phyloP scores from a whole-genome alignment of 2,329 filamentous ascomycete species.

The Hypomyces perniciosus region DNA sequence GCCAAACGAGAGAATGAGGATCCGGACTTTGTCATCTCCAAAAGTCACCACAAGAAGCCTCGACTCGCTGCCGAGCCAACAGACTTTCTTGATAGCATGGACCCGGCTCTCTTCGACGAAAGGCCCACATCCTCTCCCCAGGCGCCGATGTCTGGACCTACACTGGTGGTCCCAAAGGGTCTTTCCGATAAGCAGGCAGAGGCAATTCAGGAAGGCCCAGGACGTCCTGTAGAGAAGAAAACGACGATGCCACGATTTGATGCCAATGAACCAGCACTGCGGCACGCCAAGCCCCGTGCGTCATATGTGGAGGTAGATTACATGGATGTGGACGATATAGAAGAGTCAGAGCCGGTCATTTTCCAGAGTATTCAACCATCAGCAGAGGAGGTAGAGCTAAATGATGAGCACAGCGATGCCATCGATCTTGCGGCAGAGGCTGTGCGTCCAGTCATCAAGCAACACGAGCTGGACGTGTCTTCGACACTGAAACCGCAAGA shows the following conservation, averaged over 20 bases:
- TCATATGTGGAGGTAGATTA: slow-evolving; percentile 48
- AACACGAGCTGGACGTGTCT: slow-evolving; percentile 9
- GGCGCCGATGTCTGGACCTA: slow-evolving; percentile 17
- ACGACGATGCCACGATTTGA: slow-evolving; percentile 28
- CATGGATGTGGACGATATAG: slow-evolving; percentile 32
- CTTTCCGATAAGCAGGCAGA: slow-evolving; percentile 13
- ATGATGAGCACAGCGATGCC: slow-evolving; percentile 17
- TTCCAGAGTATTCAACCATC: not conserved
- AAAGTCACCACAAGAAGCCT: slow-evolving; percentile 38
- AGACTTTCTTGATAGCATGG: slow-evolving; percentile 38
- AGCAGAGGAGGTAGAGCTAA: slow-evolving; percentile 8
- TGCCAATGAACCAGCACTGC: slow-evolving; percentile 42
- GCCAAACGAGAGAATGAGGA: slow-evolving; percentile 48
- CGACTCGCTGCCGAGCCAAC: slow-evolving; percentile 22
- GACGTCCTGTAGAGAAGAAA: slow-evolving; percentile 19
- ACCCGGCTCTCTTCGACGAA: slow-evolving; percentile 45
- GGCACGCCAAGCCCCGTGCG: slow-evolving; percentile 46
- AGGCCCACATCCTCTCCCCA: slow-evolving; percentile 12
- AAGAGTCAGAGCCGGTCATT: slow-evolving; percentile 37
- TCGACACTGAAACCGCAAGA: not conserved
- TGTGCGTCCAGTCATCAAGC: slow-evolving; percentile 24
- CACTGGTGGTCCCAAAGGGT: slow-evolving; percentile 14
- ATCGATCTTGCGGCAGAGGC: slow-evolving; percentile 36
- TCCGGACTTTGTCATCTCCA: slow-evolving; percentile 46
- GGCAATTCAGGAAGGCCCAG: slow-evolving; percentile 3